Conservation (phyloP, 805 yeast species). For the Wickerhamomyces alni region DNA sequence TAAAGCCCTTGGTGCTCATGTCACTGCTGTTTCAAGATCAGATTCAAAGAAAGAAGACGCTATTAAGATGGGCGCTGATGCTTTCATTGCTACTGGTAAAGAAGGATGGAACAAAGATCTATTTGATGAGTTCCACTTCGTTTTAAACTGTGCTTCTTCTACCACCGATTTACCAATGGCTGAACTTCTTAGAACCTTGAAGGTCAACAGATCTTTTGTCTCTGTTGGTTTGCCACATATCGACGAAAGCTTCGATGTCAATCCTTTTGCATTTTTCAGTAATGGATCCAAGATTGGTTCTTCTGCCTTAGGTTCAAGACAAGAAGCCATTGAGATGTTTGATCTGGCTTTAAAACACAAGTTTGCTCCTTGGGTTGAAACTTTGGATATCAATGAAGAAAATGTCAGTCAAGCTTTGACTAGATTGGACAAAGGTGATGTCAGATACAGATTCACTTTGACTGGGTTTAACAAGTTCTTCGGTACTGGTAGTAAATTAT, state of each 20-base stretch:
- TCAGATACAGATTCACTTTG: conserved; percentile 59
- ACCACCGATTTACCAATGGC: conserved; percentile 41
- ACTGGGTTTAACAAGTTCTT: conserved; percentile 41
- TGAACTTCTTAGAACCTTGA: conserved; percentile 43
- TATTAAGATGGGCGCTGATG: conserved; percentile 44
- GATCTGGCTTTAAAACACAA: conserved; percentile 53
- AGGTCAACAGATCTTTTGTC: conserved; percentile 52
- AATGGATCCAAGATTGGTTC: conserved; percentile 49
- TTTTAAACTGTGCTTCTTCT: conserved; percentile 44
- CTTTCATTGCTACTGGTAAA: conserved; percentile 48
- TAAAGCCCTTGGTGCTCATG: conserved; percentile 55
- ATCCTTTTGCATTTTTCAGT: conserved; percentile 46
- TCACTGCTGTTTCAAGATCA: conserved; percentile 49
- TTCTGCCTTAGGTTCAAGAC: conserved; percentile 55
- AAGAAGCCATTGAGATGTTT: conserved; percentile 62
- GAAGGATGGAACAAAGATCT: conserved; percentile 33
- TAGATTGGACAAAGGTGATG: conserved; percentile 48
- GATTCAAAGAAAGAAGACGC: conserved; percentile 44
- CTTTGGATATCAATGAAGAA: conserved; percentile 45
- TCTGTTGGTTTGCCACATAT: conserved; percentile 65
- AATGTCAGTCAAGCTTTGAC: conserved; percentile 51
- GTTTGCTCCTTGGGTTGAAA: conserved; percentile 60
- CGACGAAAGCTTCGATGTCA: conserved; percentile 30
- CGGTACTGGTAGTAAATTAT: conserved; percentile 22
- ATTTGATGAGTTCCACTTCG: conserved; percentile 35